These are phyloP conservation scores for Saccharomyces hybrid DNA, from an alignment of 1,139 yeast genomes.

Conservation along the genomic window DNA sequence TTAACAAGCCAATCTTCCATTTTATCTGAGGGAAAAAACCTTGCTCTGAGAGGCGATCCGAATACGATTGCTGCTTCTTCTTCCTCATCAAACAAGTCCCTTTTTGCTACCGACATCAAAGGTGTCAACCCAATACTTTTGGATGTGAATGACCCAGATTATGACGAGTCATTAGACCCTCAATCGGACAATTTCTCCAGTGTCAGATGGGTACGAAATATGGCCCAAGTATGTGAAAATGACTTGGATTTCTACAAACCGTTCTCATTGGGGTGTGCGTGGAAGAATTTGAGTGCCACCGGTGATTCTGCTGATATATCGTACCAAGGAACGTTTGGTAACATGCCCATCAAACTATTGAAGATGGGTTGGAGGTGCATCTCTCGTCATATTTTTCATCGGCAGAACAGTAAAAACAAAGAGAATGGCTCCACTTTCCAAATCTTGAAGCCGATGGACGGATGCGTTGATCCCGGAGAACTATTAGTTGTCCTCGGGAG, in stretches of 20 bases:
- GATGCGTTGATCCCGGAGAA: conserved; percentile 57
- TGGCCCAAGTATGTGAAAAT: conserved; percentile 45
- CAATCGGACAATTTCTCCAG: conserved; percentile 48
- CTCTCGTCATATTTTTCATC: conserved; percentile 11
- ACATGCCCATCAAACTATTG: conserved; percentile 33
- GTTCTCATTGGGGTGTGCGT: conserved; percentile 56
- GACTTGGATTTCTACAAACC: conserved; percentile 58
- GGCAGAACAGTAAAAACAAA: conserved; percentile 14
- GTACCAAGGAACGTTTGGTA: conserved; percentile 63
- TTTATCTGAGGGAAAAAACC: neutral
- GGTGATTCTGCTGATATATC: conserved; percentile 72
- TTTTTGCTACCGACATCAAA: neutral
- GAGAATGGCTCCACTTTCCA: conserved; percentile 36
- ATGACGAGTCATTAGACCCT: conserved; percentile 45
- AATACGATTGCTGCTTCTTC: neutral
- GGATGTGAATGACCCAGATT: conserved; percentile 13
- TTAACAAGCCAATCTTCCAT: conserved; percentile 1
- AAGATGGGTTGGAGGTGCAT: conserved; percentile 17
- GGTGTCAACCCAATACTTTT: conserved; percentile 5
- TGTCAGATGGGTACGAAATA: conserved; percentile 61
- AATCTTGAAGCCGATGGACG: conserved; percentile 57
- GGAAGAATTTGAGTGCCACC: conserved; percentile 54
- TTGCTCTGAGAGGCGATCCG: neutral
- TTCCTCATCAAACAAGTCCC: neutral
- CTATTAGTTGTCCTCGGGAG: conserved; percentile 66